Base-by-base conservation (phyloP, 2,329 filamentous ascomycete genomes). In the Penicillium sp. region DNA sequence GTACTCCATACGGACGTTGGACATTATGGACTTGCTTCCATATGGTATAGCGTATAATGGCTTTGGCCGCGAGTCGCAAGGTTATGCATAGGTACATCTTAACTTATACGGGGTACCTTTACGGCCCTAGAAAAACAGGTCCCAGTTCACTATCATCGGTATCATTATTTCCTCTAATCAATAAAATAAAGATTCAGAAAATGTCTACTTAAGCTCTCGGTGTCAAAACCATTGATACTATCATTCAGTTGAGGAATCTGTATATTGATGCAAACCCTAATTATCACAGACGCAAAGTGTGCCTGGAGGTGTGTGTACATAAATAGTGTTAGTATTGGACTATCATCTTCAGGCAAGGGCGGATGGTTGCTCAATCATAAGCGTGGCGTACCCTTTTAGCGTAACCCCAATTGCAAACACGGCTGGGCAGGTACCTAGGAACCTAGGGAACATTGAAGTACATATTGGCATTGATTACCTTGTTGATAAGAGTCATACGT, bases 321-420 rank as follows among this genome's bases (percentile, higher is more conserved):
- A 40, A n/a, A n/a, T n/a, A n/a, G 33, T 38, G 34, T 13, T 31
- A 44, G 40, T 43, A 43, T 27, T 25, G n/a, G 21, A 51, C n/a
- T 21, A 34, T 44, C 53, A 40, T 53, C 39, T 49, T 34, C 5
- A 56, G 49, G 54, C 25, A 56, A 56, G 53, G 53, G 53, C 40
- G 49, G 39, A 55, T 34, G 51, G 55, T 63, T 58, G 61, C 63
- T 65, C 57, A 57, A 55, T 58, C 58, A 57, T 53, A 48, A 63
- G 61, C 51, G 48, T 58, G 57, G 63, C 60, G 52, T 59, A 53
- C 44, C 50, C 50, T 60, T 53, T 59, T 58, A 29, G 56, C 54
- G 55, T 56, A 63, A 63, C 61, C 60, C 44, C 54, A 33, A 60
- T 64, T 62, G 58, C 25, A 59, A 65, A 65, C 50, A 59, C 47